Evolutionary conservation across 768 basidiomycete species (phyloP).

Genomic region (Boletus bicolor): DNA sequence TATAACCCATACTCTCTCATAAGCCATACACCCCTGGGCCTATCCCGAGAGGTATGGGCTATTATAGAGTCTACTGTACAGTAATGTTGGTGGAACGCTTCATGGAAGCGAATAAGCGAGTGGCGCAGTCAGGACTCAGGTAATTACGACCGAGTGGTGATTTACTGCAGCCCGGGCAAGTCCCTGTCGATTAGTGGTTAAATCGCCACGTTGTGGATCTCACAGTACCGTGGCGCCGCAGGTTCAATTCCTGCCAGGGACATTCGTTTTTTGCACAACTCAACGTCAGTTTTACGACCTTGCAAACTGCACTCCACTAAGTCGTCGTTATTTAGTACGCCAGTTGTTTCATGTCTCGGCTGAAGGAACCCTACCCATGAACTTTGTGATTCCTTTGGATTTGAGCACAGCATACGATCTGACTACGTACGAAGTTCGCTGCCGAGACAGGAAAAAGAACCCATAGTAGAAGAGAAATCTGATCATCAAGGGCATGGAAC

Average conservation of each 20-base stretch:
- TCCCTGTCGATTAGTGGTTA: slow-evolving; percentile 44
- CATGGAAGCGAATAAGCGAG: too few species aligned
- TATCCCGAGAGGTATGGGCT: too few species aligned
- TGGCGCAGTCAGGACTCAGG: too few species aligned
- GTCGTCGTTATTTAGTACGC: slow-evolving; percentile 2
- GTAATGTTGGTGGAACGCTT: too few species aligned
- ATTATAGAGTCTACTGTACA: too few species aligned
- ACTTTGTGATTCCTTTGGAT: not conserved
- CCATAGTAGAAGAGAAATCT: not conserved
- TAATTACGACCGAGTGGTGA: too few species aligned
- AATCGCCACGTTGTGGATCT: slow-evolving; percentile 40
- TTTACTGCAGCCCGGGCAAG: slow-evolving; percentile 1
- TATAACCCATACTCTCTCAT: too few species aligned
- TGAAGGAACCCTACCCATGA: not conserved
- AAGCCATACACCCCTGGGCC: too few species aligned
- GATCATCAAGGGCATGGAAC: not conserved
- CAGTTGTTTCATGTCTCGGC: too few species aligned
- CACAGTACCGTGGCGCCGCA: slow-evolving; percentile 37
- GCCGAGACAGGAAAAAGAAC: not conserved
- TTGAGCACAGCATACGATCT: not conserved
- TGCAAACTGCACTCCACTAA: too few species aligned
- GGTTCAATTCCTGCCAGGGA: slow-evolving; percentile 40
- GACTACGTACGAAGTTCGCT: not conserved
- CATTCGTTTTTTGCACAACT: slow-evolving; percentile 8
- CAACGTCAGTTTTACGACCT: not conserved